Percentiles rank a stretch among this genome's conserved stretches.
Conservation (phyloP, 352 stramenopile species). For the Phytophthora fragariaefolia region DNA sequence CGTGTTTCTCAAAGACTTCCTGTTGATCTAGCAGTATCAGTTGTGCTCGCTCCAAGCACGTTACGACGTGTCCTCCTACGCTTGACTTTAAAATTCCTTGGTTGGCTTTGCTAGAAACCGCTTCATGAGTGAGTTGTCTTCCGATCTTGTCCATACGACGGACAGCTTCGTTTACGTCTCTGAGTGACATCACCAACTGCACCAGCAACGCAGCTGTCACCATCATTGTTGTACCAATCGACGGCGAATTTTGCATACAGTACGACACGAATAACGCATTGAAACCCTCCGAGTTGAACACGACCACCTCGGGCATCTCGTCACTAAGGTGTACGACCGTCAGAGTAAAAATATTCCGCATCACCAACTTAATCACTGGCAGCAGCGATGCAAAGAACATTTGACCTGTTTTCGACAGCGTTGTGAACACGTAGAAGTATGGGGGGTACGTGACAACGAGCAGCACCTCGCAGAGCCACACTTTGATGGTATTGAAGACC, state of each 20-base stretch:
- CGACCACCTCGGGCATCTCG: constrained; percentile 30
- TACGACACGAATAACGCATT: constrained; percentile 37
- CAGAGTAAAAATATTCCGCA: constrained; percentile 28
- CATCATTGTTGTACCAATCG: constrained; percentile 19
- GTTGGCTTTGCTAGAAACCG: constrained; percentile 5
- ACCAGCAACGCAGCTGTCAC: constrained; percentile 23
- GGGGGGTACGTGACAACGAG: constrained; percentile 26
- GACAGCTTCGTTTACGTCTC: constrained; percentile 25
- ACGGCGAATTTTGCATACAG: constrained; percentile 37
- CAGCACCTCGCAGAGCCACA: constrained; percentile 29
- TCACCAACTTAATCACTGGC: constrained; percentile 33
- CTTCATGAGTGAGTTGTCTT: constrained; percentile 12
- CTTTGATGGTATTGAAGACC: constrained; percentile 26
- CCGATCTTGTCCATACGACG: constrained; percentile 10
- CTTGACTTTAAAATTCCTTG: constrained; percentile 12
- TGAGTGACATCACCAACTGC: constrained; percentile 16
- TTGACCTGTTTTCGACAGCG: constrained; percentile 10
- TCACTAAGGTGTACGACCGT: constrained; percentile 31
- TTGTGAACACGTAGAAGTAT: constrained; percentile 40
- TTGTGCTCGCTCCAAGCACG: constrained; percentile 19
- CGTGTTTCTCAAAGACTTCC: background rate
- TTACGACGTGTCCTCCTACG: background rate
- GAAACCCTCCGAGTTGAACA: constrained; percentile 36
- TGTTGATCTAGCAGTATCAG: constrained; percentile 13
- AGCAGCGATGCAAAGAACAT: constrained; percentile 26